phyloP scores from a whole-genome alignment of 495 filamentous ascomycete genomes.

The Aspergillus taichungensis region DNA sequence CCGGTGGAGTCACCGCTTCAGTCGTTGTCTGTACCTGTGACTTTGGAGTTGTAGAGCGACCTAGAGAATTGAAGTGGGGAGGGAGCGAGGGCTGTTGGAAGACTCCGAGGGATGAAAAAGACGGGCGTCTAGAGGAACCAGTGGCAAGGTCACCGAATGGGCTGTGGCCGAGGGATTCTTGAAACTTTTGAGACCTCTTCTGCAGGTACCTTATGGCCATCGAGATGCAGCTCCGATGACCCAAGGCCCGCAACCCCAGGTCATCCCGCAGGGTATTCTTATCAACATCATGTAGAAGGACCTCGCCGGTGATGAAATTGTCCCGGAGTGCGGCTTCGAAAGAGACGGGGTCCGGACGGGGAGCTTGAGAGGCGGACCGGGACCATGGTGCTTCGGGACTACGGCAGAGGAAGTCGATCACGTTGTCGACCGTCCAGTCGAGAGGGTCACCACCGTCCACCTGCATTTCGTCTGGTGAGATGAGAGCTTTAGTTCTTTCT shows the following conservation, averaged over 20 bases:
- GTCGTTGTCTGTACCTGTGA: too few relatives aligned
- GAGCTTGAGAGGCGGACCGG: constrained; percentile 11
- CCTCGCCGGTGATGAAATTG: constrained; percentile 51
- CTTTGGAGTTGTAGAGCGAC: too few relatives aligned
- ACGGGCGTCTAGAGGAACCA: too few relatives aligned
- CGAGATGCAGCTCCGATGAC: constrained; percentile 35
- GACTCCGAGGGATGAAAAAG: too few relatives aligned
- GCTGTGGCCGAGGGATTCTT: background rate
- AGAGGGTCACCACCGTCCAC: constrained; percentile 45
- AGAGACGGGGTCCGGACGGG: constrained; percentile 39
- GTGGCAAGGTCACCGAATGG: background rate
- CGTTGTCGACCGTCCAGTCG: constrained; percentile 57
- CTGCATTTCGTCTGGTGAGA: constrained; percentile 10
- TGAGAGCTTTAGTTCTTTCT: background rate
- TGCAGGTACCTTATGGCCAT: constrained; percentile 40
- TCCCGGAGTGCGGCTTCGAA: constrained; percentile 49
- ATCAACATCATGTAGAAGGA: constrained; percentile 47
- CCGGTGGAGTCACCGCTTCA: too few relatives aligned
- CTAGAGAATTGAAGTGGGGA: too few relatives aligned
- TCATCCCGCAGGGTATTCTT: constrained; percentile 37
- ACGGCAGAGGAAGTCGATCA: constrained; percentile 56
- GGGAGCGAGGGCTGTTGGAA: too few relatives aligned
- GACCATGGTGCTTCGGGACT: constrained; percentile 35
- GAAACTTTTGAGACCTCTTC: constrained; percentile 32
- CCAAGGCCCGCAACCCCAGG: constrained; percentile 39